Evolutionary conservation across 2,329 filamentous ascomycete species (phyloP), one percentile per base, ranked within the genome.

Genomic region (Incumbomyces lentus): DNA sequence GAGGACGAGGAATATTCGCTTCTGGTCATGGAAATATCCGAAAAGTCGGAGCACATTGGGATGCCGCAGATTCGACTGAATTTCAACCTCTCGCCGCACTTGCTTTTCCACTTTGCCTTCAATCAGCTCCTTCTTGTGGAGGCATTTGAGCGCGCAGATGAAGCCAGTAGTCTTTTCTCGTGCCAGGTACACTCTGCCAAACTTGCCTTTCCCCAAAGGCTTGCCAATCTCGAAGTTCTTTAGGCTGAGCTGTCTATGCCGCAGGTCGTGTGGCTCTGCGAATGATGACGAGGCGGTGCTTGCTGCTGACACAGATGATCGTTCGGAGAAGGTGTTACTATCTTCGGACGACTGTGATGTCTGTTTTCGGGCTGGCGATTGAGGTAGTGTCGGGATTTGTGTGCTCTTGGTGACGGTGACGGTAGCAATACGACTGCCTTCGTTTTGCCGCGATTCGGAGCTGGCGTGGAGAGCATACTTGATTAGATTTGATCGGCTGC

Each of bases 221-320:
- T 86, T 84, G 33, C 86, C 86, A 54, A 93, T 94, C 64, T 95
- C 88, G 63, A 94, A 94, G 86, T 93, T 93, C 66, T 86, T 85
- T 3, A 95, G 78, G 62, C 94, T 86, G 67, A 89, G 89, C 56
- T 87, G 62, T 38, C 26, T 17, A 14, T 42, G 26, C 3, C 36
- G 36, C 6, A 29, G 42, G 32, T 79, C 74, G 59, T 82, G 78
- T 40, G 81, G 73, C 38, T 59, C 54, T n/a, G 64, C 60, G 10
- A 54, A 40, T 7, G 50, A 48, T 7, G 36, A 18, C 13, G 16
- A 33, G 19, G 57, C 2, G 22, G 22, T 26, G 53, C 52, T 19
- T 63, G 62, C 44, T 64, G 59, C 12, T 44, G 50, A 50, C 49
- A 49, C 36, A 2, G 26, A 34, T 3, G 44, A 17, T 19, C 35